Evolutionary conservation across 2,329 filamentous ascomycete genomes (phyloP), one percentile per base, ranked within the genome.

Genomic region (Leptographium flavum): DNA sequence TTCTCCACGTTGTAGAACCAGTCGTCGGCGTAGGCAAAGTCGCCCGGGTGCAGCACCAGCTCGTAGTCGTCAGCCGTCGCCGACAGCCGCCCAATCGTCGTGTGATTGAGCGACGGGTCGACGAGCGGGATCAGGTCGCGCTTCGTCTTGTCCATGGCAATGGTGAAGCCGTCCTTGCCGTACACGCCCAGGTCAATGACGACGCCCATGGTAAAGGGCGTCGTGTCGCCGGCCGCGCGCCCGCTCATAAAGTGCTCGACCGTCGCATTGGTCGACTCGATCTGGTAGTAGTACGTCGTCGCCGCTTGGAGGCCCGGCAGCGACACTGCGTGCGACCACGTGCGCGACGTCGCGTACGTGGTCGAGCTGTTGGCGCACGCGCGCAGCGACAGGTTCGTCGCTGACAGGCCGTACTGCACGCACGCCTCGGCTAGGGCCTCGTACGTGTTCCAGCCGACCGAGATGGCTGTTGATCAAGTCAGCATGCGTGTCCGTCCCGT

Each of bases 241-340:
- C 71, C 67, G 50, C 69, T 77, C 41, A 72, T 53, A 57, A 79
- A 78, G 33, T 70, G 64, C 30, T 68, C 64, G 9, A 71, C 60
- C 4, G 55, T 71, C 0, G 73, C 73, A 57, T 78, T 78, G 25
- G 63, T 68, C 2, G 72, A 75, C 9, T 61, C 63, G 41, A 77
- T 75, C 59, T 73, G 66, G 61, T 79, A 79, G 61, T 73, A 78
- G 57, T 79, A 79, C 0, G 65, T 74, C 1, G 72, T 75, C 1
- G 67, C 71, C 0, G 74, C 66, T 0, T 57, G 58, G 19, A 79
- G 57, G 7, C 54, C 61, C 0, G 60, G 60, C 30, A 78, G 56
- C 2, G 60, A 61, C 1, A 73, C 73, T 0, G 61, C 59, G 50
- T 75, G 70, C 31, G 65, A 66, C 51, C 63, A 74, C 1, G 73